Evolutionary conservation across 805 yeast species (phyloP), one percentile per base, ranked within the genome.

Genomic region (Wickerhamomyces ciferrii): DNA sequence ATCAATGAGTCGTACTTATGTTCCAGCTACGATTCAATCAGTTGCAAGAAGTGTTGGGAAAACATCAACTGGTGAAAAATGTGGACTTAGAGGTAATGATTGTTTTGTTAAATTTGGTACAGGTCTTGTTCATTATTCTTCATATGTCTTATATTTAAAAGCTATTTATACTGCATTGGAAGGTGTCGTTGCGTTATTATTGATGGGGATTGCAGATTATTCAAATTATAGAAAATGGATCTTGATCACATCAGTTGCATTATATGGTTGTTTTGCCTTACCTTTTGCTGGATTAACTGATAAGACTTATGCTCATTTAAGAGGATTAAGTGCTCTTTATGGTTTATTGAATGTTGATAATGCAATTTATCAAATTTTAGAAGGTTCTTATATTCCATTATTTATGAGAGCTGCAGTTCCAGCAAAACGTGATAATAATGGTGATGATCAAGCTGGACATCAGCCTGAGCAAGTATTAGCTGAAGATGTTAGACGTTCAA

Each of bases 191-290:
- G 60, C 74, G 0, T 52, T 69, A 4, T 39, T 67, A 7, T 44
- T 69, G 15, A 68, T 68, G 71, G 68, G 71, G 1, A 53, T 69
- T 49, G 74, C 73, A 6, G 75, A 70, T 47, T 70, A 62, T 51
- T 63, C 71, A 17, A 61, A 65, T 44, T 65, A 64, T 45, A 58
- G 68, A 27, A 70, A 68, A 48, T 56, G 61, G 56, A 46, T 68
- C 9, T 54, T 70, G 42, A 56, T 67, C 27, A 55, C 54, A 3
- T 62, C 70, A 2, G 66, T 69, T 10, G 40, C 52, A 8, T 31
- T 63, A 0, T 69, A 61, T 50, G 74, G 74, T 1, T 35, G 52
- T 0, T 45, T 67, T 39, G 71, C 72, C 0, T 45, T 66, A 9
- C 74, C 74, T 3, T 70, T 62, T 59, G 66, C 62, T 3, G 66